Conservation (phyloP, 495 filamentous ascomycete genomes). For the Hapsidospora chrysogenum region DNA sequence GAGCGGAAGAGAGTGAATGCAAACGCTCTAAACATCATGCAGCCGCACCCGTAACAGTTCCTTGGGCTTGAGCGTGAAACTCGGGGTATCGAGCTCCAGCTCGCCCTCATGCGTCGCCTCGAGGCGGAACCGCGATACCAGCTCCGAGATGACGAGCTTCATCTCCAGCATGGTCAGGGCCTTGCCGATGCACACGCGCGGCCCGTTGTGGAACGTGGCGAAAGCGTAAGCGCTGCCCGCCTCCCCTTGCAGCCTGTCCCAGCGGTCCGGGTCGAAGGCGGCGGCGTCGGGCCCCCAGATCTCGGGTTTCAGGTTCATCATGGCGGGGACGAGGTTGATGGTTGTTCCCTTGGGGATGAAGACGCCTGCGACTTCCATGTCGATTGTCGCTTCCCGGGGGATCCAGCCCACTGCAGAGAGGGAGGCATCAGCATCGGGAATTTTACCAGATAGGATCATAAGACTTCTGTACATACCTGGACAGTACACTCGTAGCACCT, state of each 20-base stretch:
- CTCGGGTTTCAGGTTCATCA: conserved; percentile 9
- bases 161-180: conserved; percentile 10
- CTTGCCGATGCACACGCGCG: conserved; percentile 13
- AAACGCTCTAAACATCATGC: too few species aligned
- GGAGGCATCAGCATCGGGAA: neutral
- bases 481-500: conserved; percentile 21
- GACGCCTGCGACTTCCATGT: conserved; percentile 12
- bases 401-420: conserved; percentile 9
- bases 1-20: too few species aligned
- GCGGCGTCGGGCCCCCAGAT: conserved; percentile 17
- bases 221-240: conserved; percentile 10
- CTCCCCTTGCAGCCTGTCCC: conserved; percentile 9
- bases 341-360: conserved; percentile 14
- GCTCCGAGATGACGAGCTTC: conserved; percentile 12
- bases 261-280: conserved; percentile 17
- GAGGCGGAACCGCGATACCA: conserved; percentile 10
- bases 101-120: conserved; percentile 7
- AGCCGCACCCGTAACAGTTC: conserved; percentile 9
- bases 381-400: conserved; percentile 9
- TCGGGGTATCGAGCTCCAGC: conserved; percentile 10
- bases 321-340: conserved; percentile 11
- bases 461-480: conserved; percentile 10
- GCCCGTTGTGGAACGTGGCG: conserved; percentile 14
- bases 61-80: conserved; percentile 11
- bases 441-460: too few species aligned